Percentiles rank a stretch among this genome's conserved stretches.
Conservation (phyloP, 2,329 filamentous ascomycete genomes). For the Colletotrichum siamense region DNA sequence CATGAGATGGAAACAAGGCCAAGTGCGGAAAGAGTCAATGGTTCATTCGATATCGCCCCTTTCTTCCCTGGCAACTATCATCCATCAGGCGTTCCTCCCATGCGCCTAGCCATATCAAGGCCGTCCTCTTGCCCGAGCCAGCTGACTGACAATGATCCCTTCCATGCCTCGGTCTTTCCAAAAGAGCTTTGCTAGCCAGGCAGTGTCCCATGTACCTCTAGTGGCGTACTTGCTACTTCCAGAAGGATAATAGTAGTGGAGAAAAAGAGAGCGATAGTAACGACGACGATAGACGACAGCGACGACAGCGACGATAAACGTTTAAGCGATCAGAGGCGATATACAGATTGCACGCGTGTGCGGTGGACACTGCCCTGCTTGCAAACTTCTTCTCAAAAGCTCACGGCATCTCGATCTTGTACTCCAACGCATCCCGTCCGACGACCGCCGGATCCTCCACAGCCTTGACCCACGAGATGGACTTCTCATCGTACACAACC, state of each 20-base stretch:
- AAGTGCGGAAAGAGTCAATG: background rate
- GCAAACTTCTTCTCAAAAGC: background rate
- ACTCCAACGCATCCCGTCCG: background rate
- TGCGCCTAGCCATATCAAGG: background rate
- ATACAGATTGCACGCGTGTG: background rate
- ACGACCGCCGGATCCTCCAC: background rate
- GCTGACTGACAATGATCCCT: background rate
- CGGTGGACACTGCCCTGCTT: background rate
- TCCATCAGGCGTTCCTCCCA: background rate
- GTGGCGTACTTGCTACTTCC: background rate
- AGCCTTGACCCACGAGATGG: conserved; percentile 7
- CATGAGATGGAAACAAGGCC: background rate
- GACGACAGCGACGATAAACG: background rate
- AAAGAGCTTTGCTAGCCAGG: background rate
- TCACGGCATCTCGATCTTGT: conserved; percentile 7
- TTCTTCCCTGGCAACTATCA: background rate
- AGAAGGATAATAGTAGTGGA: background rate
- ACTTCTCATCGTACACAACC: conserved; percentile 15
- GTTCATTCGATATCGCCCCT: background rate
- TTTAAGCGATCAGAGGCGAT: background rate
- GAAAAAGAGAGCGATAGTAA: background rate
- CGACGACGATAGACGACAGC: background rate
- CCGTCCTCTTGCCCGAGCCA: background rate
- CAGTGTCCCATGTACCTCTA: background rate
- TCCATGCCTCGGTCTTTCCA: background rate